Percentiles rank a stretch among this genome's conserved stretches.
phyloP scores from a whole-genome alignment of 2,329 filamentous ascomycete species.

The Calcarisporium arbuscula region DNA sequence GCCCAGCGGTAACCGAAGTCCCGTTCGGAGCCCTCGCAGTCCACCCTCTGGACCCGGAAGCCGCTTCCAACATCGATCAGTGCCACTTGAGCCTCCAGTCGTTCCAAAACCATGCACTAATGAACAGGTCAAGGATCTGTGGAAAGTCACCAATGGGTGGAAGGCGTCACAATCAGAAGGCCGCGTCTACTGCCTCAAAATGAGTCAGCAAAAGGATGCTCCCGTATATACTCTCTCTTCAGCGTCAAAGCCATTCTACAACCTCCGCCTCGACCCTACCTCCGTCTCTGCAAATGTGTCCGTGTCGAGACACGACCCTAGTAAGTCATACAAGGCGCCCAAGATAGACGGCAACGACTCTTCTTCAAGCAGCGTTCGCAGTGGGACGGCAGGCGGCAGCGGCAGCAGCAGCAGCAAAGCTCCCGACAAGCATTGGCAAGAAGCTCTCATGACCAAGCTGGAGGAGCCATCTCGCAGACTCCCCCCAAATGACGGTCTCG shows the following conservation, averaged over 20 bases:
- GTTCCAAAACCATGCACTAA: conserved; percentile 48
- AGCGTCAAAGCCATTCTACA: conserved; percentile 57
- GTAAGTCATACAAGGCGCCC: conserved; percentile 46
- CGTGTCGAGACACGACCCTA: conserved; percentile 54
- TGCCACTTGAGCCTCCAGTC: conserved; percentile 32
- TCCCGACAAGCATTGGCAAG: conserved; percentile 47
- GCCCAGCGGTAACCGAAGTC: conserved; percentile 7
- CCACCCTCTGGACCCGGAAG: conserved; percentile 12
- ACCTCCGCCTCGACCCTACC: conserved; percentile 56
- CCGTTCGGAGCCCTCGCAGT: conserved; percentile 16
- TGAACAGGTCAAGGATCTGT: conserved; percentile 57
- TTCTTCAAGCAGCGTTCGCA: conserved; percentile 22
- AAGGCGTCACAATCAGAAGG: conserved; percentile 54
- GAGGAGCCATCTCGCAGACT: conserved; percentile 48
- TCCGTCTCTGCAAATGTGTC: conserved; percentile 57
- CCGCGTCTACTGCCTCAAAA: conserved; percentile 51
- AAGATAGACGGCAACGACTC: conserved; percentile 18
- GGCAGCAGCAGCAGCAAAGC: conserved; percentile 20
- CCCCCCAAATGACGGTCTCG: conserved; percentile 53
- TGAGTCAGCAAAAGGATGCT: conserved; percentile 50
- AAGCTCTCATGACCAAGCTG: conserved; percentile 51
- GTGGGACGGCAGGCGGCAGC: conserved; percentile 22
- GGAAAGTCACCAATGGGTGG: conserved; percentile 67
- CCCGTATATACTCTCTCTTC: conserved; percentile 64
- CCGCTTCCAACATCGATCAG: conserved; percentile 23